Evolutionary conservation across 1,139 yeast genomes (phyloP), one percentile per base, ranked within the genome.

Genomic region (Suhomyces kunorum): DNA sequence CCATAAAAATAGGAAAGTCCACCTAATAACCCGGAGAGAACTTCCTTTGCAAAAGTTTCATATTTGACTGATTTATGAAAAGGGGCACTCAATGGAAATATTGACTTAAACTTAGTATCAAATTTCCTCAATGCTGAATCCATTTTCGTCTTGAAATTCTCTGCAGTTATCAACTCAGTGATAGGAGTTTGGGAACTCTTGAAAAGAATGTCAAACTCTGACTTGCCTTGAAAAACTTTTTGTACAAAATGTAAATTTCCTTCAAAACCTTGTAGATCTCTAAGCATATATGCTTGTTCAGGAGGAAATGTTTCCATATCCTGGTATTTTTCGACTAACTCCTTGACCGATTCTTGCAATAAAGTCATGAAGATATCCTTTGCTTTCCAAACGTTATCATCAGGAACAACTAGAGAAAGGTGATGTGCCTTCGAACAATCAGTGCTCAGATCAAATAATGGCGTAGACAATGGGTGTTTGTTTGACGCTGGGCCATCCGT

Each of bases 1-100:
- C 98, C 98, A 54, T 87, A 74, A 54, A 86, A 85, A 60, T 88
- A 90, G 1, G 96, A 87, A 39, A 92, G 74, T 8, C 98, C 98
- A 11, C 98, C 98, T 40, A 88, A 63, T 34, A 92, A 68, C 36
- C 92, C 92, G 0, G 97, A 85, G 13, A 92, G 59, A 29, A 88
- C 68, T 51, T 87, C 92, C 51, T 85, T 73, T 2, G 90, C 96
- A 64, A 92, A 90, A 8, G 55, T 53, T 22, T 63, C 54, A 54
- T 81, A 74, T 43, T 75, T 66, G 9, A 59, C 55, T 7, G 58
- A 58, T 1, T 62, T 56, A 39, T 71, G 59, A 54, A 78, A 86
- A 1, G 94, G 94, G 1, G 74, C 60, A 18, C 66, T 60, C 16
- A 88, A 67, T 20, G 71, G 63, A 54, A 85, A 87, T 15, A 75